A percentile compares a stretch with the other conserved stretches of the same genome.
These are phyloP conservation scores for Wickerhamomyces mucosus DNA, from an alignment of 805 yeast species.

Conservation along the genomic window DNA sequence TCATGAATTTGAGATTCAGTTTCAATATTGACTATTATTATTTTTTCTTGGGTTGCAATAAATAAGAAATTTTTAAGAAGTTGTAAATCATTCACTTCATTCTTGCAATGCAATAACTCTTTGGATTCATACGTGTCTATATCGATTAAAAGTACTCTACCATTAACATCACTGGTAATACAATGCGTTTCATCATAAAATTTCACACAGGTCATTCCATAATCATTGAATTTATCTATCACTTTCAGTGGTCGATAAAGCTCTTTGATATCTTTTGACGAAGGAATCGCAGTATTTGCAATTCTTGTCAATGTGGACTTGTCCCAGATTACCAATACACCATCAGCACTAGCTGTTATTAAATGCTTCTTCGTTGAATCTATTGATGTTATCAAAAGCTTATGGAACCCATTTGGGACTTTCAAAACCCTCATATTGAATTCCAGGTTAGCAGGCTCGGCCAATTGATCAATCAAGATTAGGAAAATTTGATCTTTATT, in stretches of 20 bases:
- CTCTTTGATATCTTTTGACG: constrained; percentile 4
- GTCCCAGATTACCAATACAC: constrained; percentile 13
- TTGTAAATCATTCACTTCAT: constrained; percentile 12
- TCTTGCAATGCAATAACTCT: constrained; percentile 6
- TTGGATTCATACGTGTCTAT: constrained; percentile 3
- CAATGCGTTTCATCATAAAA: background rate
- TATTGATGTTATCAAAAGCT: too few relatives aligned
- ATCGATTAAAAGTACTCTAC: constrained; percentile 9
- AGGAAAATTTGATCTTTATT: too few relatives aligned
- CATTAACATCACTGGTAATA: constrained; percentile 11
- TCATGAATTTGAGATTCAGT: constrained; percentile 5
- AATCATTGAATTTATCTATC: background rate
- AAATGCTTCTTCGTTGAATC: too few relatives aligned
- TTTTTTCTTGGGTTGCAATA: constrained; percentile 11
- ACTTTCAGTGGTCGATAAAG: constrained; percentile 7
- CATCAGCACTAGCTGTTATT: constrained; percentile 7
- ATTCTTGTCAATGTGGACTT: constrained; percentile 4
- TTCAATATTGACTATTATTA: constrained; percentile 7
- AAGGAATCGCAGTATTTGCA: constrained; percentile 6
- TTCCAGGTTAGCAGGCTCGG: too few relatives aligned
- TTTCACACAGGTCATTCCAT: constrained; percentile 6
- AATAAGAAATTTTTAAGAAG: constrained; percentile 5
- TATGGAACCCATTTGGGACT: too few relatives aligned
- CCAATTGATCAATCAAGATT: too few relatives aligned
- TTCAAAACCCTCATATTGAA: too few relatives aligned